Evolutionary conservation across 108 stramenopile species (phyloP), one percentile per base, ranked within the genome.

Genomic region (Cyclostephanos tholiformis): DNA sequence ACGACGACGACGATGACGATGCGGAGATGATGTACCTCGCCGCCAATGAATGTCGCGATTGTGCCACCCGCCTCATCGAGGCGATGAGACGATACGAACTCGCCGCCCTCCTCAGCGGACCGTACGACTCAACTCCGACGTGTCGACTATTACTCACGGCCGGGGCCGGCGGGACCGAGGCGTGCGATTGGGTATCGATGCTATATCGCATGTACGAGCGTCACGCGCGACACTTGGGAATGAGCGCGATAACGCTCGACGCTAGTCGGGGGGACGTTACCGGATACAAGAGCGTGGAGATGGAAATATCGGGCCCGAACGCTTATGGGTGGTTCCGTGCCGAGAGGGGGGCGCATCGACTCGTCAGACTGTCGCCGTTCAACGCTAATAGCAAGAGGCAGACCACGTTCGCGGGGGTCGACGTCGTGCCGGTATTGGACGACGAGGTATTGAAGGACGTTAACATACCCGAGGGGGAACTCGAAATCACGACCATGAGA

Each of bases 151-250:
- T 98, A 19, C 83, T 99, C 46, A 95, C 97, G 11, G 96, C 97
- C n/a, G 99, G 99, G 1, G 97, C 96, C 6, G 99, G 99, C 12
- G 99, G 99, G 12, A 97, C 96, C 19, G 99, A 99, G 81, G 96
- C 96, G 26, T 91, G 90, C 43, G 88, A 97, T 63, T 99, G 97
- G 90, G 97, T 97, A 22, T 63, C 70, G 36, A 88, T 89, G 73
- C 63, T 96, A 17, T 68, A 85, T 60, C 81, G 95, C 10, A 96
- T 96, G 95, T 96, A 96, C 75, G 65, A 76, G 35, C 79, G 91
- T 3, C 90, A 91, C 68, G 85, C 90, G 11, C 71, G 60, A 11
- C 63, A 72, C 27, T 80, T 89, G 86, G 92, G 88, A 22, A 96
- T 90, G 77, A 39, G 49, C 14, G 81, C 79, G 26, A 74, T 51